Percentiles rank a stretch among this genome's conserved stretches.
Evolutionary conservation across 371 early-diverging fungal genomes (phyloP).

Genomic region (Syncephalastrum sp.): DNA sequence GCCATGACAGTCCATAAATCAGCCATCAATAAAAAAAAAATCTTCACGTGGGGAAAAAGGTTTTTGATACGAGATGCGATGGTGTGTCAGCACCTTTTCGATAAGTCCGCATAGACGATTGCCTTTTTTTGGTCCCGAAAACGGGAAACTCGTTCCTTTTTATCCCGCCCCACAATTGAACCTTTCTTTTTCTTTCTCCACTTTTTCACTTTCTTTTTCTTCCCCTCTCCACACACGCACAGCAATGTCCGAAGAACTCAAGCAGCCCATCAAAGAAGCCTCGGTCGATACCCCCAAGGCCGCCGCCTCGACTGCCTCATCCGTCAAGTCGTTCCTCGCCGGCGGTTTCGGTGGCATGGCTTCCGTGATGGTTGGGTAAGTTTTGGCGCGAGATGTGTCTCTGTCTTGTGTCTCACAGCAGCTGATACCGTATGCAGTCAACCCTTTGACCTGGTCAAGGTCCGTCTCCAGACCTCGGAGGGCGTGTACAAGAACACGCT

Average conservation of each 20-base stretch:
- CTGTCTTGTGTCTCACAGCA: background rate
- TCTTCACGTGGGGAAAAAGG: constrained; percentile 5
- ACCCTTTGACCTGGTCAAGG: constrained; percentile 89
- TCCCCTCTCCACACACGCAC: constrained; percentile 1
- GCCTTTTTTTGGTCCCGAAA: too few species aligned
- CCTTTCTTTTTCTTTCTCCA: constrained; percentile 2
- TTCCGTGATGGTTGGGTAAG: constrained; percentile 69
- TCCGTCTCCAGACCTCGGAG: constrained; percentile 90
- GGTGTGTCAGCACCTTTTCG: too few species aligned
- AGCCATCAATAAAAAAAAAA: background rate
- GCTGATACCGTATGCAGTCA: constrained; percentile 34
- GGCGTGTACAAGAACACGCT: constrained; percentile 81
- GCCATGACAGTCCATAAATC: background rate
- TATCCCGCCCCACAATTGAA: background rate
- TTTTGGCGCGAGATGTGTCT: background rate
- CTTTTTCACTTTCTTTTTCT: background rate
- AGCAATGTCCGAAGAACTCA: background rate
- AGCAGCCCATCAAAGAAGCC: background rate
- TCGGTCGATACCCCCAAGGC: constrained; percentile 2
- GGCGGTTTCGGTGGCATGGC: constrained; percentile 93
- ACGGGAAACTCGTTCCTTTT: constrained; percentile 1
- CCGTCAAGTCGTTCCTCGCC: constrained; percentile 90
- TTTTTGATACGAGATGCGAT: too few species aligned
- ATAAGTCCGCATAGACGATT: too few species aligned
- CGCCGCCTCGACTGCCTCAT: constrained; percentile 30